Base-by-base conservation (phyloP, 306 rosid species). In the Prunus campanulata region DNA sequence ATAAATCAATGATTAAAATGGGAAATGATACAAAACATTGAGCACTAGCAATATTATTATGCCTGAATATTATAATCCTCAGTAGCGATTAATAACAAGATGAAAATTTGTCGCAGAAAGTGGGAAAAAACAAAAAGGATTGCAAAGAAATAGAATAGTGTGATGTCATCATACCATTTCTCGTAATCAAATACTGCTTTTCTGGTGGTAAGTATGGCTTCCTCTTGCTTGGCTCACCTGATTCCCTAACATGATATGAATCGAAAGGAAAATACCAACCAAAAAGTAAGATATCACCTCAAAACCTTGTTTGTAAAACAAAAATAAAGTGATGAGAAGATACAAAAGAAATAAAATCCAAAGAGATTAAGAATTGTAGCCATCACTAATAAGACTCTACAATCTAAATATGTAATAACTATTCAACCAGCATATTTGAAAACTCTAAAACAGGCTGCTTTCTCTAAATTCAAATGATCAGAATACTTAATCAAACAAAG, bases 171-270 rank as follows among this genome's bases (percentile, higher is more conserved):
- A 30, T 86, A 95, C 99, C 99, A 67, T 95, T 95, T 79, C 99
- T 89, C 68, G 99, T 92, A 44, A 95, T 87, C 77, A 95, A 86
- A 82, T 90, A 92, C 81, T 92, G 99, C 79, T 95, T 95, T 50
- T 89, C 97, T 4, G 83, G 66, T 22, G 99, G 99, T 47, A 95
- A 87, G 82, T 90, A 95, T 0, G 97, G 59, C 83, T 95, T 95
- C 92, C 97, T 88, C 91, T 92, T 90, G 87, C 86, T 82, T 42
- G 95, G 91, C 57, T 95, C 99, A 55, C 99, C 99, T 0, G 97
- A 88, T 78, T 95, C 99, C 99, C 99, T 92, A 60, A 72, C 64
- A 84, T 29, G 56, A 78, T 66, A 59, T 10, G n/a, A 71, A 70
- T 27, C 18, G 0, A 50, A 46, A 16, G 30, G 50, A 13, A n/a